Conservation (phyloP, 768 basidiomycete species). For the Tremella yokohamensis region DNA sequence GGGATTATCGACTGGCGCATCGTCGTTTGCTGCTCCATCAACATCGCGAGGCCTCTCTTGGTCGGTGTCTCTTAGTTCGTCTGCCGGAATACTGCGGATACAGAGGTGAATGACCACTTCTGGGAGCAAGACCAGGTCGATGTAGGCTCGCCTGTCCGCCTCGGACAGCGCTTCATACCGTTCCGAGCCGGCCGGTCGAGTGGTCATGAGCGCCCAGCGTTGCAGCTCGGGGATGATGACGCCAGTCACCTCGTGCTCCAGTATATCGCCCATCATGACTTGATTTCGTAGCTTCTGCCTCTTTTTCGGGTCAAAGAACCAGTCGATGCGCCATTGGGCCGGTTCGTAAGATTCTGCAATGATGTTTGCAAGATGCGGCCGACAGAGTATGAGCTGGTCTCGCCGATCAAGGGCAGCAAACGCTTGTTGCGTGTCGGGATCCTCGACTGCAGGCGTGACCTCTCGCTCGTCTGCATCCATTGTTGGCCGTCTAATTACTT, state of each 20-base stretch:
- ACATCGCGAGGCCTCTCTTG: too few species aligned
- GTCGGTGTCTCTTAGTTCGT: neutral
- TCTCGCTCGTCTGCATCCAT: too few species aligned
- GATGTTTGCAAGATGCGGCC: slow-evolving; percentile 28
- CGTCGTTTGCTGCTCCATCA: too few species aligned
- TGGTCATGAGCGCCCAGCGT: slow-evolving; percentile 31
- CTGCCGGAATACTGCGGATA: neutral
- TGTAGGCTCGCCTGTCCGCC: slow-evolving; percentile 11
- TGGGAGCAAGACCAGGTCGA: slow-evolving; percentile 24
- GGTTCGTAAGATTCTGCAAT: slow-evolving; percentile 31
- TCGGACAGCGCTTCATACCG: slow-evolving; percentile 24
- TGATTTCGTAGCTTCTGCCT: neutral
- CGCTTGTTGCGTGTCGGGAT: too few species aligned
- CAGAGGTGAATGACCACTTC: slow-evolving; percentile 26
- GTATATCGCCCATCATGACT: slow-evolving; percentile 26
- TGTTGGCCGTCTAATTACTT: too few species aligned
- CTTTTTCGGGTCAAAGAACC: slow-evolving; percentile 15
- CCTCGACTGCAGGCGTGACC: too few species aligned
- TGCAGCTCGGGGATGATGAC: slow-evolving; percentile 35
- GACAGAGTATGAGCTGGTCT: slow-evolving; percentile 24
- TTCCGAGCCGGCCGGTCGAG: slow-evolving; percentile 26
- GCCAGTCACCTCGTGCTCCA: slow-evolving; percentile 19
- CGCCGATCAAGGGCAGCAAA: slow-evolving; percentile 10
- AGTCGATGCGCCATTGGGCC: slow-evolving; percentile 29
- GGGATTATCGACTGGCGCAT: too few species aligned